phyloP scores from a whole-genome alignment of 2,329 filamentous ascomycete species.

The Fusarium staphyleae region DNA sequence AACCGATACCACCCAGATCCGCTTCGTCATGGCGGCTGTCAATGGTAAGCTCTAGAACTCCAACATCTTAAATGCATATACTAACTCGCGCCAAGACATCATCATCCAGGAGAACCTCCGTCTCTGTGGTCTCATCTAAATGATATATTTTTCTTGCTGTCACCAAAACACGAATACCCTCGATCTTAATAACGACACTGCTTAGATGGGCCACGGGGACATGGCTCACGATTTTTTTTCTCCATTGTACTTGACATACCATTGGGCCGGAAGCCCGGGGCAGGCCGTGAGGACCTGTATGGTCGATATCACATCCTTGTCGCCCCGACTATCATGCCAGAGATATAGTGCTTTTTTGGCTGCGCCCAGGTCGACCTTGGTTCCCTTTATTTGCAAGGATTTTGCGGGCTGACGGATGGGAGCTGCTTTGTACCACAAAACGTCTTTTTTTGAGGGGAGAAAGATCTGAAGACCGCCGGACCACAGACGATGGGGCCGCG shows the following conservation, averaged over 20 bases:
- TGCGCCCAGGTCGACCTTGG: slow-evolving; percentile 41
- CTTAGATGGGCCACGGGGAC: slow-evolving; percentile 48
- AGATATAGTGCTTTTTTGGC: slow-evolving; percentile 39
- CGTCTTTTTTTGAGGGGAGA: slow-evolving; percentile 39
- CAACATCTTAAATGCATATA: not conserved
- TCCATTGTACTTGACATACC: slow-evolving; percentile 45
- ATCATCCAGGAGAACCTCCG: slow-evolving; percentile 99
- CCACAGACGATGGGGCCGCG: slow-evolving; percentile 31
- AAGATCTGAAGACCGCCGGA: slow-evolving; percentile 35
- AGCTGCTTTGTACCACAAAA: slow-evolving; percentile 46
- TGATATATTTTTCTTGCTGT: slow-evolving; percentile 47
- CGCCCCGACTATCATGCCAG: slow-evolving; percentile 25
- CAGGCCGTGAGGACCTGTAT: slow-evolving; percentile 30
- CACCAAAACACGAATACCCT: slow-evolving; percentile 54
- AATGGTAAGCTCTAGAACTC: slow-evolving; percentile 72
- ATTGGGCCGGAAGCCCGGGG: slow-evolving; percentile 37
- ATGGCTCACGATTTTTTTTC: slow-evolving; percentile 51
- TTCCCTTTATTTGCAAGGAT: slow-evolving; percentile 43
- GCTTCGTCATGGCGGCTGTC: slow-evolving; percentile 99
- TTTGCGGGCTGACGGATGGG: slow-evolving; percentile 42
- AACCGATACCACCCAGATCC: slow-evolving; percentile 97
- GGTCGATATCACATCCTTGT: slow-evolving; percentile 23
- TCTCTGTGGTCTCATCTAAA: slow-evolving; percentile 94
- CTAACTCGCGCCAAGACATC: slow-evolving; percentile 76
- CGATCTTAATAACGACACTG: slow-evolving; percentile 51